These are phyloP conservation scores for Aspergillus versicolor DNA, from an alignment of 2,329 filamentous ascomycete species.

Conservation along the genomic window DNA sequence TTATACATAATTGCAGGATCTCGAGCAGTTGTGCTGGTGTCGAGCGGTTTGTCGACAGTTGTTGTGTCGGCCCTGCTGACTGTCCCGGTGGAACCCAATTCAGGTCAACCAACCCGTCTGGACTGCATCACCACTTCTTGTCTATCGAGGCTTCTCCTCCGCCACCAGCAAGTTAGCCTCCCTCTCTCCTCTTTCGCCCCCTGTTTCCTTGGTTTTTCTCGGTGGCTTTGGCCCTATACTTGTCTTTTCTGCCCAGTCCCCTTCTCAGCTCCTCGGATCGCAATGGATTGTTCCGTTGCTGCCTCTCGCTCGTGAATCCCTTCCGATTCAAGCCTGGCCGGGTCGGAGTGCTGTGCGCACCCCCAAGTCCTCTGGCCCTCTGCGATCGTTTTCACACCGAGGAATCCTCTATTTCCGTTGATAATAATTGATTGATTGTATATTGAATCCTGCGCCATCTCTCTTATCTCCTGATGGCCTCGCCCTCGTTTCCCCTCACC, in stretches of 20 bases:
- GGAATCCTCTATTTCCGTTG: slow-evolving; percentile 5
- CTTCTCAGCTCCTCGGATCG: slow-evolving; percentile 1
- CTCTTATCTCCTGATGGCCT: slow-evolving; percentile 7
- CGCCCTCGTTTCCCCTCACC: not conserved
- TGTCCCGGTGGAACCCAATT: slow-evolving; percentile 9
- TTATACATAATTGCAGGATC: not conserved
- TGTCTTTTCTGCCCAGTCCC: not conserved
- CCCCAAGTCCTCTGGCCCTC: slow-evolving; percentile 14
- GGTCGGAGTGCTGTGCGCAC: slow-evolving; percentile 10
- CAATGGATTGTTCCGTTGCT: slow-evolving; percentile 10
- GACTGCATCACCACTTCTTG: slow-evolving; percentile 4
- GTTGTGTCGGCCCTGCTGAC: slow-evolving; percentile 1
- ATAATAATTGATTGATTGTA: slow-evolving; percentile 17
- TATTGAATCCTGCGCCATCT: slow-evolving; percentile 7
- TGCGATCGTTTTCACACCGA: slow-evolving; percentile 10
- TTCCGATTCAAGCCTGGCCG: slow-evolving; percentile 5
- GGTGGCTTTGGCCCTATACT: not conserved
- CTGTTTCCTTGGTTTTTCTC: not conserved
- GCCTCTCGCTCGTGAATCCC: slow-evolving; percentile 7
- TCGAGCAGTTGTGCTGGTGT: not conserved
- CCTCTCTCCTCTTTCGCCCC: not conserved
- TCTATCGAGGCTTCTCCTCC: slow-evolving; percentile 8
- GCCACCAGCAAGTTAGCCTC: slow-evolving; percentile 1
- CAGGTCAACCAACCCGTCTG: not conserved
- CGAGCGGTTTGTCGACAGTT: not conserved